These are phyloP conservation scores for Bruguiera hainesii DNA, from an alignment of 441 rosid genomes.

Conservation along the genomic window DNA sequence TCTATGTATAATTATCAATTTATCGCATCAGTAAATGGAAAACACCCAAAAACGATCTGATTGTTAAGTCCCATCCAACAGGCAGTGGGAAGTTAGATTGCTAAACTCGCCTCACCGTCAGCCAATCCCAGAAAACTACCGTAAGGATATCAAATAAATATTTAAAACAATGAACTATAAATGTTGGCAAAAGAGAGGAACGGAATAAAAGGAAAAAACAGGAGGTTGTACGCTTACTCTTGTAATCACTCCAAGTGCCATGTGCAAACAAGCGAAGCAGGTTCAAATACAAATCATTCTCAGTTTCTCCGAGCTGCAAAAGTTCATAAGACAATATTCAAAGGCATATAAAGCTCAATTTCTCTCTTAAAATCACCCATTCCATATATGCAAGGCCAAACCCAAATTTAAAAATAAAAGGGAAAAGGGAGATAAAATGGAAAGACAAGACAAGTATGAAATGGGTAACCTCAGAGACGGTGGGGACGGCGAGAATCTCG, in stretches of 20 bases:
- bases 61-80: too few relatives aligned
- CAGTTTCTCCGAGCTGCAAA: constrained; percentile 81
- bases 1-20: too few relatives aligned
- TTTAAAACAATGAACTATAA: not conserved
- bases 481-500: constrained; percentile 82
- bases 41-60: too few relatives aligned
- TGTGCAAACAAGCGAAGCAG: constrained; percentile 80
- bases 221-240: constrained; percentile 40
- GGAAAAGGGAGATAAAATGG: not conserved
- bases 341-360: not conserved
- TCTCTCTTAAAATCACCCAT: not conserved
- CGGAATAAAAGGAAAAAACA: too few relatives aligned
- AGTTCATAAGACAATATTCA: not conserved
- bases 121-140: too few relatives aligned
- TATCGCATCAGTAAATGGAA: too few relatives aligned
- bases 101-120: too few relatives aligned
- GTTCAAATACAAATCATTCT: constrained; percentile 48
- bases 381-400: not conserved
- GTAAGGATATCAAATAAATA: too few relatives aligned
- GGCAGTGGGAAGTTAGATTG: too few relatives aligned
- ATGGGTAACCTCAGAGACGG: constrained; percentile 47
- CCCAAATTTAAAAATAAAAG: not conserved
- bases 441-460: not conserved
- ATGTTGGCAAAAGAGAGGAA: not conserved
- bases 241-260: constrained; percentile 94